These are phyloP conservation scores for Cokeromyces recurvatus DNA, from an alignment of 371 early-diverging fungal genomes.

Conservation along the genomic window DNA sequence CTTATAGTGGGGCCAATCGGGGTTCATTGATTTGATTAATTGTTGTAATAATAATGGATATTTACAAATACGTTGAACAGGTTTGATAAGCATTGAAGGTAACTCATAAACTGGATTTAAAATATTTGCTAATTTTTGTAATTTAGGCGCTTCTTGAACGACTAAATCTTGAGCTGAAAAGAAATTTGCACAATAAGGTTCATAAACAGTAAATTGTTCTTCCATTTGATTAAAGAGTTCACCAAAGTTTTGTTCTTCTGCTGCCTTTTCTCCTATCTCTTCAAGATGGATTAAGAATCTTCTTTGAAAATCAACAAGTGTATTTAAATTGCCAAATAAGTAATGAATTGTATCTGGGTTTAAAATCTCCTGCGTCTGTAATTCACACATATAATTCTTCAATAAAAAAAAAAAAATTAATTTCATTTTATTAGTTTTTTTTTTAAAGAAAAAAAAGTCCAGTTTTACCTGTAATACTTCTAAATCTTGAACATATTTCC, in stretches of 20 bases:
- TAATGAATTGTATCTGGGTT: conserved; percentile 71
- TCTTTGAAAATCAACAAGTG: conserved; percentile 92
- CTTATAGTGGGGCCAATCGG: conserved; percentile 61
- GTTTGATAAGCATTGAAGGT: conserved; percentile 92
- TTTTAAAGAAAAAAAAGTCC: background rate
- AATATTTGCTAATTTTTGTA: conserved; percentile 56
- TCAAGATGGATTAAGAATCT: conserved; percentile 93
- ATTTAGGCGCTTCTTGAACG: conserved; percentile 39
- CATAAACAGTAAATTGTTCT: conserved; percentile 86
- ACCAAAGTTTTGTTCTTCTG: conserved; percentile 90
- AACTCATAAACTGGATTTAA: conserved; percentile 83
- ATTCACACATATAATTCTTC: conserved; percentile 53
- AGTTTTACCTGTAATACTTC: conserved; percentile 46
- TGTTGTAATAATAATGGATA: conserved; percentile 89
- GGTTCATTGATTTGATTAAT: conserved; percentile 72
- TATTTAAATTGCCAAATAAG: conserved; percentile 89
- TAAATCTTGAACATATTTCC: conserved; percentile 88
- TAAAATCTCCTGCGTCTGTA: conserved; percentile 53
- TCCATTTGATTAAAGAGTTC: conserved; percentile 71
- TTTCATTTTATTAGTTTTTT: background rate
- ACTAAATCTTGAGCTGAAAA: conserved; percentile 65
- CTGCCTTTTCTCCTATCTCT: conserved; percentile 62
- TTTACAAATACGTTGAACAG: conserved; percentile 96
- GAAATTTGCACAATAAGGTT: conserved; percentile 92
- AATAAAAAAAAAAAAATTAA: background rate